Percentiles rank a stretch among this genome's conserved stretches.
Conservation (phyloP, 257 asterid species). For the Datura wrightii region DNA sequence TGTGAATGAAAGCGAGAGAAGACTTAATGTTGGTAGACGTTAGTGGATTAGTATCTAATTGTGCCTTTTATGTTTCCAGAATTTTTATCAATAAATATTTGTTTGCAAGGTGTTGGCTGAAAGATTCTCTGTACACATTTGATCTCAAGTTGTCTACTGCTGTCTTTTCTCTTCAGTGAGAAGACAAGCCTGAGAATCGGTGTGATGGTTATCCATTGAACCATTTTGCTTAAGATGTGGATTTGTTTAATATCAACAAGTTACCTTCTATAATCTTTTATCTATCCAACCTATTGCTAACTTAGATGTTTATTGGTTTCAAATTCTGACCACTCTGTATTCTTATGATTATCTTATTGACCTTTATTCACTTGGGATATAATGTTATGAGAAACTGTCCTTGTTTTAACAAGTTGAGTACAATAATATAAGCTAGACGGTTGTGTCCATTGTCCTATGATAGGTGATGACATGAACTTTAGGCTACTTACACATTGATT, state of each 20-base stretch:
- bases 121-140: background rate
- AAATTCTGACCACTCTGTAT: background rate
- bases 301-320: background rate
- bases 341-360: background rate
- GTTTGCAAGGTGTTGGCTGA: slow-evolving; percentile 19
- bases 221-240: background rate
- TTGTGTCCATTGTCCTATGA: background rate
- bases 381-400: background rate
- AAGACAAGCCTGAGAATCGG: background rate
- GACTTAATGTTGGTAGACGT: background rate
- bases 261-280: background rate
- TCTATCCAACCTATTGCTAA: background rate
- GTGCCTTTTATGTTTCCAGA: background rate
- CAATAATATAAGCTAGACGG: background rate
- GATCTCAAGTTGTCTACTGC: background rate
- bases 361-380: background rate
- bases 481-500: slow-evolving; percentile 10
- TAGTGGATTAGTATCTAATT: slow-evolving; percentile 6
- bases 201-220: background rate
- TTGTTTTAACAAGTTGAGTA: slow-evolving; percentile 12
- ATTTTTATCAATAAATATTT: background rate
- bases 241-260: background rate
- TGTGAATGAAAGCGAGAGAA: background rate
- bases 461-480: background rate
- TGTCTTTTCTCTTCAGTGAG: background rate